Conservation (phyloP, 345 rosid genomes). For the Psidium guajava region DNA sequence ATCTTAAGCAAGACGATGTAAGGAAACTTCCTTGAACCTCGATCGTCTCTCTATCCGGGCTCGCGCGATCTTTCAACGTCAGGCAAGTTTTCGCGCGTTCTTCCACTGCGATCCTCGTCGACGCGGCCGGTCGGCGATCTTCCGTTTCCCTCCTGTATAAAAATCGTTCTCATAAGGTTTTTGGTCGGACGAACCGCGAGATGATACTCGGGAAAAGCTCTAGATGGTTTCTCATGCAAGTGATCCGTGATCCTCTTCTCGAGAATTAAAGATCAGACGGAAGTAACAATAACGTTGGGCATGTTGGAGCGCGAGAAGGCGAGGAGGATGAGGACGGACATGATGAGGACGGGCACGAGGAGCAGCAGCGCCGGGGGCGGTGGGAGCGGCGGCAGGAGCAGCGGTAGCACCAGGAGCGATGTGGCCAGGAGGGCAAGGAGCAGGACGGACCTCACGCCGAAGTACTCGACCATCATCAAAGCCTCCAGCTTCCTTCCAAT, state of each 20-base stretch:
- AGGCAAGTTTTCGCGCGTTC: neutral
- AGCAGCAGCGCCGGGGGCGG: slow-evolving; percentile 10
- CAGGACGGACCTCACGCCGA: neutral
- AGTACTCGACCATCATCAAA: slow-evolving; percentile 3
- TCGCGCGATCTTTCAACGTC: neutral
- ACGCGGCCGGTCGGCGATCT: neutral
- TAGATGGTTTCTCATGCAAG: neutral
- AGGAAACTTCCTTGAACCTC: neutral
- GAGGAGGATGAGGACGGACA: slow-evolving; percentile 3
- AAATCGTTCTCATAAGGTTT: neutral
- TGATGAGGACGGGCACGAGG: slow-evolving; percentile 9
- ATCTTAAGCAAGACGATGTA: neutral
- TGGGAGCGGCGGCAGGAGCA: slow-evolving; percentile 5
- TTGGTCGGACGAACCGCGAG: neutral
- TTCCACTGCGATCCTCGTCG: neutral
- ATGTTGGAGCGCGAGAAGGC: neutral
- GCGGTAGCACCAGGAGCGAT: slow-evolving; percentile 8
- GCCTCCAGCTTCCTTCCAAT: too few relatives aligned
- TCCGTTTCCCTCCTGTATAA: neutral
- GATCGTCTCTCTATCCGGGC: neutral
- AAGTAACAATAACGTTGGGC: neutral
- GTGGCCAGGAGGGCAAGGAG: slow-evolving; percentile 1
- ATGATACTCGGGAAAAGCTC: neutral
- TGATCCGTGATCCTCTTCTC: neutral
- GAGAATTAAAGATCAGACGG: neutral